These are phyloP conservation scores for Clathrospora elynae DNA, from an alignment of 2,329 filamentous ascomycete species.

Conservation along the genomic window DNA sequence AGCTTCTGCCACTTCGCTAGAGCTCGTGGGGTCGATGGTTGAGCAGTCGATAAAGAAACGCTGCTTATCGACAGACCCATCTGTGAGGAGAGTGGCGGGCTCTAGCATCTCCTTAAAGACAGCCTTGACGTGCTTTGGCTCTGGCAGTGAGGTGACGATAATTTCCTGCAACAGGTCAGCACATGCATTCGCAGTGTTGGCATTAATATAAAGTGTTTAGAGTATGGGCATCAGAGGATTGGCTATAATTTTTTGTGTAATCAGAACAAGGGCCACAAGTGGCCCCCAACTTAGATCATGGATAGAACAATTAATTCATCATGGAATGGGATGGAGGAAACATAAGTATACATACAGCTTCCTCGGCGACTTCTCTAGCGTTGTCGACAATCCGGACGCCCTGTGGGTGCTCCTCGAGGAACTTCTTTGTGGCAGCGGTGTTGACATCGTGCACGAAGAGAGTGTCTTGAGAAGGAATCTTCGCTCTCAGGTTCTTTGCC, in stretches of 20 bases:
- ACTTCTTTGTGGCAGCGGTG: conserved; percentile 59
- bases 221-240: conserved; percentile 68
- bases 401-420: conserved; percentile 61
- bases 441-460: conserved; percentile 71
- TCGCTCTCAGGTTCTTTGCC: conserved; percentile 71
- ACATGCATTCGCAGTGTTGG: conserved; percentile 3
- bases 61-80: conserved; percentile 57
- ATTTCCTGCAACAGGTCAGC: conserved; percentile 66
- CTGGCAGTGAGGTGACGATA: conserved; percentile 86
- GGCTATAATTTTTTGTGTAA: conserved; percentile 69
- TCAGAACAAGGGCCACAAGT: conserved; percentile 63
- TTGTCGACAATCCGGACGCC: conserved; percentile 62
- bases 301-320: conserved; percentile 60
- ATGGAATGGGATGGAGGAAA: conserved; percentile 34
- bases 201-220: conserved; percentile 15
- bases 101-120: conserved; percentile 80
- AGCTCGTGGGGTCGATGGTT: conserved; percentile 90
- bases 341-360: conserved; percentile 61
- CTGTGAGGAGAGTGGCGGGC: conserved; percentile 57
- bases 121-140: conserved; percentile 82
- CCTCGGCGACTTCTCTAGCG: conserved; percentile 67
- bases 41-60: conserved; percentile 94
- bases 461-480: conserved; percentile 66
- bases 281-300: conserved; percentile 77
- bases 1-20: conserved; percentile 73